Percentiles rank a stretch among this genome's conserved stretches.
Conservation (phyloP, 2,329 filamentous ascomycete genomes). For the Colletotrichum sublineola region DNA sequence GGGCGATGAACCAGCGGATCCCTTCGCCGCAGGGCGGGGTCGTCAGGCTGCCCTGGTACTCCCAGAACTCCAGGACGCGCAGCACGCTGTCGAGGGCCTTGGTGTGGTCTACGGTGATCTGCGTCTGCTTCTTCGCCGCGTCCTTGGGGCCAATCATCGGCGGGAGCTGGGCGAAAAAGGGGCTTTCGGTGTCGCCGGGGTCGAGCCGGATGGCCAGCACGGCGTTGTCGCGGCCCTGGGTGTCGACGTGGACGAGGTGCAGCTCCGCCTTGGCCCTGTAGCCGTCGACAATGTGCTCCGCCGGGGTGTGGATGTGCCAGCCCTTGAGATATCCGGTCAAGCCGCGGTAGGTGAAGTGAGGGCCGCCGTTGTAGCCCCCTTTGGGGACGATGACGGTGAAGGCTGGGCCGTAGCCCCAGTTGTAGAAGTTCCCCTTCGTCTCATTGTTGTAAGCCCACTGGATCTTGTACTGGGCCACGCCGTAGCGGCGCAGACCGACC, state of each 20-base stretch:
- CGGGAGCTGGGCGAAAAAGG: conserved; percentile 59
- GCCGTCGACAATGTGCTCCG: conserved; percentile 61
- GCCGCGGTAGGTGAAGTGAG: conserved; percentile 60
- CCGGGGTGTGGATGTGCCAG: conserved; percentile 66
- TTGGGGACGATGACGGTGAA: conserved; percentile 55
- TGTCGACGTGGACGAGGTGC: conserved; percentile 62
- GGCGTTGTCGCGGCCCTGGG: conserved; percentile 55
- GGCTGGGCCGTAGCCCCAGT: conserved; percentile 63
- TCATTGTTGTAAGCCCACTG: conserved; percentile 56
- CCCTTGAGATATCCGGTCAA: conserved; percentile 61
- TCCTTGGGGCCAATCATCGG: conserved; percentile 55
- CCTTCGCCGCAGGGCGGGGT: conserved; percentile 62
- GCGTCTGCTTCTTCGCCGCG: conserved; percentile 38
- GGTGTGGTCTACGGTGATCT: conserved; percentile 48
- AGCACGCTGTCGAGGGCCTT: conserved; percentile 53
- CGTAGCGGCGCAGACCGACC: conserved; percentile 54
- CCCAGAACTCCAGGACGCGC: conserved; percentile 61
- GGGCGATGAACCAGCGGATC: conserved; percentile 56
- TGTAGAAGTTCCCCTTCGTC: conserved; percentile 57
- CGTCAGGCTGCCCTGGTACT: conserved; percentile 62
- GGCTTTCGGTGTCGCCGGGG: conserved; percentile 53
- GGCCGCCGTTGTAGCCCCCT: conserved; percentile 53
- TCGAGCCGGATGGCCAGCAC: conserved; percentile 63
- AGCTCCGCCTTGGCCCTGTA: conserved; percentile 60
- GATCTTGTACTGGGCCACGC: conserved; percentile 56